Conservation (phyloP, 768 basidiomycete species). For the Mycena kentingensis region DNA sequence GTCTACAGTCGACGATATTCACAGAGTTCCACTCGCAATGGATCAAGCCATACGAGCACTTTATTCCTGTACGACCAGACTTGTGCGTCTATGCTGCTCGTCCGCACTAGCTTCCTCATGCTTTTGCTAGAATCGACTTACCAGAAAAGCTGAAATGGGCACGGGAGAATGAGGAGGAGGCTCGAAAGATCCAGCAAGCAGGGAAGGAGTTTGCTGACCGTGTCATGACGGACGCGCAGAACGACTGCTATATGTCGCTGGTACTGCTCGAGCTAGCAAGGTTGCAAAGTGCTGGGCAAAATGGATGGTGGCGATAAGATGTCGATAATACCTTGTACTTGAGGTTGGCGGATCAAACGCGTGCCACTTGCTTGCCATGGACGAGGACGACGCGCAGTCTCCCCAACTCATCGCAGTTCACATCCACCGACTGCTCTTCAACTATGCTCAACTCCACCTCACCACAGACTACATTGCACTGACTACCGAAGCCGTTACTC, state of each 20-base stretch:
- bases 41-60: conserved; percentile 3
- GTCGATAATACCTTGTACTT: no score
- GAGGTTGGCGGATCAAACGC: no score
- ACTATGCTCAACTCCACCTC: conserved; percentile 55
- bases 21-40: conserved; percentile 1
- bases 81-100: no score
- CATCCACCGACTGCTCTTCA: conserved; percentile 54
- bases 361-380: no score
- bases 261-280: conserved; percentile 5
- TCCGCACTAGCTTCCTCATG: no score
- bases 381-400: no score
- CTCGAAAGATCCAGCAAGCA: neutral
- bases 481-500: conserved; percentile 50
- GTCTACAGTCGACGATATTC: conserved; percentile 1
- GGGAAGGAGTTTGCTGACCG: conserved; percentile 2
- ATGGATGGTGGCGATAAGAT: no score
- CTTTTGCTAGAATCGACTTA: no score
- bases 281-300: no score
- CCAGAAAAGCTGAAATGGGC: conserved; percentile 3
- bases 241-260: conserved; percentile 3
- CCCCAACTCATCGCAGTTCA: conserved; percentile 37
- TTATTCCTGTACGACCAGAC: conserved; percentile 3
- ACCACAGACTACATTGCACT: conserved; percentile 56
- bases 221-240: conserved; percentile 4
- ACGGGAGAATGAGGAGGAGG: conserved; percentile 3